phyloP scores from a whole-genome alignment of 345 rosid genomes.

The Eucalyptus curtisii region DNA sequence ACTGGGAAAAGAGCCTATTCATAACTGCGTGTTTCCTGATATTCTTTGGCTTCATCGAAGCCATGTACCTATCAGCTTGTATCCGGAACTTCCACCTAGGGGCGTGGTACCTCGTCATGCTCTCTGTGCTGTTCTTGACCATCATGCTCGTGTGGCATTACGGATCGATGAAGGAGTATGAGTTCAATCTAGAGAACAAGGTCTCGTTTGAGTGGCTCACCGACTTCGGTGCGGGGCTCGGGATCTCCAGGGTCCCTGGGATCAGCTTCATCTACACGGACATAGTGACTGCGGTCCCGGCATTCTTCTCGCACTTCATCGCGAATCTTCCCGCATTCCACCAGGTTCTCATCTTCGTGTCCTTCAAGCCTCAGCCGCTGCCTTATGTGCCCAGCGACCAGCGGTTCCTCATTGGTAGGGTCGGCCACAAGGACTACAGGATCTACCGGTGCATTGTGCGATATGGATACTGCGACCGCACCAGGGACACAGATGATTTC shows the following conservation, averaged over 20 bases:
- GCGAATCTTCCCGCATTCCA: constrained; percentile 54
- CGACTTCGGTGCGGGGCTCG: constrained; percentile 26
- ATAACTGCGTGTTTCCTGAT: constrained; percentile 28
- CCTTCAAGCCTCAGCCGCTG: constrained; percentile 45
- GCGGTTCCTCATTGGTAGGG: constrained; percentile 37
- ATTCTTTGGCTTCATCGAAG: constrained; percentile 37
- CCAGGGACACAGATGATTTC: constrained; percentile 33
- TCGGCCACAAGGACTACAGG: constrained; percentile 25
- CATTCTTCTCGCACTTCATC: constrained; percentile 53
- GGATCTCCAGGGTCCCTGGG: constrained; percentile 52
- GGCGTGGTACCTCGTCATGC: constrained; percentile 35
- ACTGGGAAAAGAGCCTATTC: constrained; percentile 34
- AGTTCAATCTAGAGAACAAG: constrained; percentile 43
- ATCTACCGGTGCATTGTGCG: constrained; percentile 46
- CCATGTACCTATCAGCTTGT: constrained; percentile 24
- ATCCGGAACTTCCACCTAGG: constrained; percentile 35
- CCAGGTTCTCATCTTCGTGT: constrained; percentile 47
- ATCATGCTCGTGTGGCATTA: constrained; percentile 52
- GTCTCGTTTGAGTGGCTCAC: constrained; percentile 49
- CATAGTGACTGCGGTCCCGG: constrained; percentile 39
- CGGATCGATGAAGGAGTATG: constrained; percentile 44
- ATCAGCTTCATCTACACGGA: constrained; percentile 43
- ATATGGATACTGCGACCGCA: constrained; percentile 38
- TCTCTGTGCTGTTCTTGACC: constrained; percentile 17
- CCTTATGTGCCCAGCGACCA: constrained; percentile 20